phyloP scores from a whole-genome alignment of 2,329 filamentous ascomycete species.

The Hansfordia pulvinata region DNA sequence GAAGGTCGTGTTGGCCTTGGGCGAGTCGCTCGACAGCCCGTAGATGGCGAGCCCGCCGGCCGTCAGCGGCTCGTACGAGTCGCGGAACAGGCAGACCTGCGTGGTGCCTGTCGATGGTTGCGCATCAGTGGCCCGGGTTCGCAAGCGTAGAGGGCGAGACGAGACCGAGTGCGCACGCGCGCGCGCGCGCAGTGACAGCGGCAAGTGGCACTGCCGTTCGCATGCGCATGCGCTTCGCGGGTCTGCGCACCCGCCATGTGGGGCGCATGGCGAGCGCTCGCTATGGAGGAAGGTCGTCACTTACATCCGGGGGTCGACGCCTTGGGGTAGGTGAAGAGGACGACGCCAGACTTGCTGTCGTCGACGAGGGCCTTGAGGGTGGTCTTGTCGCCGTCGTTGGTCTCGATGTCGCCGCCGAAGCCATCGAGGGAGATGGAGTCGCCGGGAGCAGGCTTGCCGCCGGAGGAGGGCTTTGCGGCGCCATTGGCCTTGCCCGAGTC shows the following conservation, averaged over 20 bases:
- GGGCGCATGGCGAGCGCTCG: too few relatives aligned
- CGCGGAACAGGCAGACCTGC: slow-evolving; percentile 88
- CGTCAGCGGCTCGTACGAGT: slow-evolving; percentile 65
- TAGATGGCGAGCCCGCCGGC: slow-evolving; percentile 74
- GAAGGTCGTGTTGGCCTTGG: slow-evolving; percentile 88
- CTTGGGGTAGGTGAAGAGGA: slow-evolving; percentile 91
- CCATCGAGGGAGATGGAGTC: slow-evolving; percentile 40
- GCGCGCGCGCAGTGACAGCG: too few relatives aligned
- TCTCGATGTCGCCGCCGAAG: slow-evolving; percentile 65
- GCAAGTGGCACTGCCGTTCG: too few relatives aligned
- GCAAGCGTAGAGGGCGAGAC: too few relatives aligned
- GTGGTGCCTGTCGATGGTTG: slow-evolving; percentile 56
- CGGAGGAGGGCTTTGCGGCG: slow-evolving; percentile 16
- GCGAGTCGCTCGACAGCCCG: slow-evolving; percentile 75
- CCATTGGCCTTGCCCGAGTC: slow-evolving; percentile 16
- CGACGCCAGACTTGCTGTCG: slow-evolving; percentile 72
- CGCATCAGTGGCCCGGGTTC: slow-evolving; percentile 4
- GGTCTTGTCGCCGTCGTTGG: slow-evolving; percentile 69
- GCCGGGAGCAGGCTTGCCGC: slow-evolving; percentile 34
- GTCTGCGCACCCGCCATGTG: too few relatives aligned
- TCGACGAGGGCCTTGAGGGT: slow-evolving; percentile 71
- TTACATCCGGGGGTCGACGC: slow-evolving; percentile 90
- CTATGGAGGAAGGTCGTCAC: slow-evolving; percentile 22
- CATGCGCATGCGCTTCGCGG: too few relatives aligned
- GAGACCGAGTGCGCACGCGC: too few relatives aligned